Evolutionary conservation across 2,329 filamentous ascomycete genomes (phyloP).

Genomic region (Alternaria brassicae): DNA sequence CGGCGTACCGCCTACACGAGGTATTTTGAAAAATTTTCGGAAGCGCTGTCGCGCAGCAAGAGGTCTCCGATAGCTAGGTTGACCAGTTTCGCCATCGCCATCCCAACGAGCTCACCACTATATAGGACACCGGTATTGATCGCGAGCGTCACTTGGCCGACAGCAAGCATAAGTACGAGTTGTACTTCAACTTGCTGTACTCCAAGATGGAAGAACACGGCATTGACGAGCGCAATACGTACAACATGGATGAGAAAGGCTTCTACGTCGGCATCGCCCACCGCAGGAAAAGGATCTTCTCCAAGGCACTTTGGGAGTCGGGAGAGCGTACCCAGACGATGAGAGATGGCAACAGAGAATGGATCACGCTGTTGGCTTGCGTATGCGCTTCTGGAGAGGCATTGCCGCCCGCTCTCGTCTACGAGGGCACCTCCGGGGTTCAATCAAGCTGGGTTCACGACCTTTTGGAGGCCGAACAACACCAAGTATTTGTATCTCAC

Average conservation of each 20-base stretch:
- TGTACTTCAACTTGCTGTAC: conserved; percentile 17
- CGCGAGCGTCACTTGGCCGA: conserved; percentile 9
- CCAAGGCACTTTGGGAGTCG: neutral
- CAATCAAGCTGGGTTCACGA: conserved; percentile 10
- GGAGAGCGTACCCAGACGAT: neutral
- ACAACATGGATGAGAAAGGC: conserved; percentile 20
- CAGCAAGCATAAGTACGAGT: conserved; percentile 4
- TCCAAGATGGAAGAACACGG: conserved; percentile 14
- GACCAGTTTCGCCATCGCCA: conserved; percentile 6
- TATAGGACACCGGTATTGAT: conserved; percentile 6
- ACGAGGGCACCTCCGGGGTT: neutral
- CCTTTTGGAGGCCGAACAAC: neutral
- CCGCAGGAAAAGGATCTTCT: conserved; percentile 14
- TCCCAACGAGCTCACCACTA: conserved; percentile 7
- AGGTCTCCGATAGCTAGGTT: conserved; percentile 20
- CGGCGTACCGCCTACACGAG: neutral
- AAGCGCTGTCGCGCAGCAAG: neutral
- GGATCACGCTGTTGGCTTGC: conserved; percentile 16
- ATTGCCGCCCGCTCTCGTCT: conserved; percentile 19
- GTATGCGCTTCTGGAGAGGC: conserved; percentile 18
- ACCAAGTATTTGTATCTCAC: neutral
- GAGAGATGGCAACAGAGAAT: conserved; percentile 12
- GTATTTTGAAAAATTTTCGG: neutral
- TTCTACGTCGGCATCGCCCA: conserved; percentile 7
- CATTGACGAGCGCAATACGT: conserved; percentile 12